Base-by-base conservation (phyloP, 768 basidiomycete genomes). In the Mycena olivaceomarginata region DNA sequence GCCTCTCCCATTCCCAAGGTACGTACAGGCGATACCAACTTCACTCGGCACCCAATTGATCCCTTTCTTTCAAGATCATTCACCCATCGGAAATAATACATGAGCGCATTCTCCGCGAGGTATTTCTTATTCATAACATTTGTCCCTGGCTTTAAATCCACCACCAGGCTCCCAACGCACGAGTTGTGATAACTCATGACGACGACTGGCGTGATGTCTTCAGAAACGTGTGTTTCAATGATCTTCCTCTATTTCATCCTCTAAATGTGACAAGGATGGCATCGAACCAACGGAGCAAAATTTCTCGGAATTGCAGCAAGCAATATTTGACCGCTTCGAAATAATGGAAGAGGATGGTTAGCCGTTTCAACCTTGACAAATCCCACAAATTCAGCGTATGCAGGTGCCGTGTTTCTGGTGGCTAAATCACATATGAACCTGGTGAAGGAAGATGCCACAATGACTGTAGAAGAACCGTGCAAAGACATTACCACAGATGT, bases 101-200 rank as follows among this genome's bases (percentile, higher is more conserved):
- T 9, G 43, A 22, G 12, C 15, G 22, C 22, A 65, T 65, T 9
- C 10, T 65, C n/a, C 63, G 63, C 22, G 43, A 65, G 63, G 63
- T 65, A 39, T 18, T 31, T 5, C 37, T 1, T 11, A 10, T 41
- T 43, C 22, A n/a, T 63, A 9, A 12, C 20, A 64, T n/a, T 22
- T 64, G 11, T 8, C 22, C n/a, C 18, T 40, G 16, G 51, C 9
- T n/a, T n/a, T n/a, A n/a, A 39, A 18, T 16, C 31, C 4, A 25
- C 10, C 13, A 18, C 22, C n/a, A 75, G 74, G 20, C 10, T 31
- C 62, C 74, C 2, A 39, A 67, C 9, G 67, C 60, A 41, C 25
- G 0, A 39, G 73, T 74, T 20, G 67, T 68, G 51, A 68, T 74
- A 69, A 75, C 41, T 31, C 31, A 31, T 31, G 31, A 31, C 31